Evolutionary conservation across 768 basidiomycete species (phyloP).

Genomic region (Pleurotus ostreatus): DNA sequence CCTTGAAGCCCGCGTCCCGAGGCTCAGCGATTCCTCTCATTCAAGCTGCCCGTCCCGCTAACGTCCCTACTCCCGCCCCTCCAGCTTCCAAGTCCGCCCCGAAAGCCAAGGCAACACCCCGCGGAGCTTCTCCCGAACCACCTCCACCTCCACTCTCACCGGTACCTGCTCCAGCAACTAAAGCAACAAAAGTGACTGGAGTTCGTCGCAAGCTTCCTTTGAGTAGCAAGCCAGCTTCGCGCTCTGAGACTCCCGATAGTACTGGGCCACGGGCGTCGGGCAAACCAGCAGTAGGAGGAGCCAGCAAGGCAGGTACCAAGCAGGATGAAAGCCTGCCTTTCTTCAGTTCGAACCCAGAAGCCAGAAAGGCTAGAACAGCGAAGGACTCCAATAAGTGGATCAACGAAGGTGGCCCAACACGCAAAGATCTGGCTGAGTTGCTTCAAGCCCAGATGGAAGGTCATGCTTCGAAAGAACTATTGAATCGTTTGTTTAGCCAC

Average conservation of each 20-base stretch:
- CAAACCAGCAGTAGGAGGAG: conserved; percentile 30
- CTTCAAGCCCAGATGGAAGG: conserved; percentile 92
- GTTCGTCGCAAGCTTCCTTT: conserved; percentile 72
- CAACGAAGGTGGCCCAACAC: conserved; percentile 77
- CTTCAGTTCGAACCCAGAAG: conserved; percentile 50
- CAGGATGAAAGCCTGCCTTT: conserved; percentile 41
- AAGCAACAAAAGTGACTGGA: conserved; percentile 48
- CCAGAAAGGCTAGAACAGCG: conserved; percentile 60
- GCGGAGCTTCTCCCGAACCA: conserved; percentile 25
- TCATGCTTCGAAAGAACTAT: conserved; percentile 70
- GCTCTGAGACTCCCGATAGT: conserved; percentile 38
- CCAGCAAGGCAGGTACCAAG: conserved; percentile 42
- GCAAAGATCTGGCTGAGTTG: conserved; percentile 83
- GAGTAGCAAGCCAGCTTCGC: conserved; percentile 49
- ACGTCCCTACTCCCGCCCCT: conserved; percentile 22
- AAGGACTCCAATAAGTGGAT: conserved; percentile 84
- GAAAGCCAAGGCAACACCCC: conserved; percentile 14
- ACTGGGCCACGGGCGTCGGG: conserved; percentile 28
- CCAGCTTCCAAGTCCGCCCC: conserved; percentile 19
- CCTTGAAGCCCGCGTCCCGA: conserved; percentile 89
- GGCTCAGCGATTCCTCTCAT: conserved; percentile 82
- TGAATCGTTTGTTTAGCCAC: conserved; percentile 82
- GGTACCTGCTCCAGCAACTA: conserved; percentile 31
- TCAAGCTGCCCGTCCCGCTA: conserved; percentile 70
- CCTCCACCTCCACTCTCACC: conserved; percentile 43